phyloP scores from a whole-genome alignment of 2,329 filamentous ascomycete species.

The Alternaria triticimaculans region DNA sequence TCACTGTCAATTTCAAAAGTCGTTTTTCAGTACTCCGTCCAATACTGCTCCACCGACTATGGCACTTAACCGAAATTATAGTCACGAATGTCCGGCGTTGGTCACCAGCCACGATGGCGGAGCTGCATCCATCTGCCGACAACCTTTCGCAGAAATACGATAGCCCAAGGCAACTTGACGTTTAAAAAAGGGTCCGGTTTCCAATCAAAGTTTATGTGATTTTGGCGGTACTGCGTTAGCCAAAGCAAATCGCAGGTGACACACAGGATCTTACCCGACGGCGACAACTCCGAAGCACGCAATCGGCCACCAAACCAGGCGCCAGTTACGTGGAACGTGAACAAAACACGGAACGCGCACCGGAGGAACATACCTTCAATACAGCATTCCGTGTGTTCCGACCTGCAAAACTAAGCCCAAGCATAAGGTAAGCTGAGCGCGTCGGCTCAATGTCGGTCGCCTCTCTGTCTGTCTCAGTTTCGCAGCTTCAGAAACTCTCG shows the following conservation, averaged over 20 bases:
- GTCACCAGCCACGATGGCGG: background rate
- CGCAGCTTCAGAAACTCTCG: background rate
- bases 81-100: background rate
- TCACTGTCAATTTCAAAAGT: constrained; percentile 19
- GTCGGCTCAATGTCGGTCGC: constrained; percentile 4
- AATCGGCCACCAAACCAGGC: background rate
- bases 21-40: constrained; percentile 3
- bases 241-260: constrained; percentile 7
- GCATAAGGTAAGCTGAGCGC: background rate
- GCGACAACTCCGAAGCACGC: constrained; percentile 26
- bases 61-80: constrained; percentile 16
- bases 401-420: background rate
- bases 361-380: background rate
- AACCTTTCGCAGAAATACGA: background rate
- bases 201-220: constrained; percentile 6
- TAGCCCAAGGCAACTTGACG: background rate
- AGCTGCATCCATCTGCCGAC: background rate
- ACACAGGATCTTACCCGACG: constrained; percentile 16
- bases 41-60: constrained; percentile 7
- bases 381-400: background rate
- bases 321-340: constrained; percentile 3
- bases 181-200: background rate
- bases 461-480: background rate
- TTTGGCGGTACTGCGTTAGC: constrained; percentile 9
- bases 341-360: background rate